phyloP scores from a whole-genome alignment of 2,329 filamentous ascomycete genomes.

The Aureobasidium sp. region DNA sequence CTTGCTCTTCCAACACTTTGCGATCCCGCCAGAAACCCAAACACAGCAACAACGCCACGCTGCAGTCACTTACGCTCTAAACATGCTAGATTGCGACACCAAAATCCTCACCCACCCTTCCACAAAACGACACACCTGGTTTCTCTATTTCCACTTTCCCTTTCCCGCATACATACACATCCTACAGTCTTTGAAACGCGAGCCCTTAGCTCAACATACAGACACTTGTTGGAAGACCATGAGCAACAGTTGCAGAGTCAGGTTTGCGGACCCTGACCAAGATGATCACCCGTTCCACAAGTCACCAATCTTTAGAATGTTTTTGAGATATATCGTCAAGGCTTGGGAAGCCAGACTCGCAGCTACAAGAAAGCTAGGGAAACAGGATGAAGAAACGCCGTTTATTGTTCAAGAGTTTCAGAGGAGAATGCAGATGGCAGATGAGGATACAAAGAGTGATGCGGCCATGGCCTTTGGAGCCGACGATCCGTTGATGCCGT shows the following conservation, averaged over 20 bases:
- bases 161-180: slow-evolving; percentile 44
- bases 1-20: slow-evolving; percentile 42
- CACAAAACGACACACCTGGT: slow-evolving; percentile 38
- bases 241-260: slow-evolving; percentile 39
- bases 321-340: slow-evolving; percentile 53
- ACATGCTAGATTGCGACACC: slow-evolving; percentile 43
- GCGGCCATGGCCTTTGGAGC: not conserved
- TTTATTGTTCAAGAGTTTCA: not conserved
- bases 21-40: slow-evolving; percentile 16
- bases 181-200: slow-evolving; percentile 35
- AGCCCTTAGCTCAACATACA: slow-evolving; percentile 32
- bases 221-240: slow-evolving; percentile 39
- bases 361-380: not conserved
- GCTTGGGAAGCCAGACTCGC: slow-evolving; percentile 51
- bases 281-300: slow-evolving; percentile 22
- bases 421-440: not conserved
- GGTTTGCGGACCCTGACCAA: slow-evolving; percentile 22
- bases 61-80: slow-evolving; percentile 29
- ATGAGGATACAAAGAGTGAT: not conserved
- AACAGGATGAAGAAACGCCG: not conserved
- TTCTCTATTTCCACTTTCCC: slow-evolving; percentile 40
- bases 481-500: not conserved
- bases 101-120: slow-evolving; percentile 37
- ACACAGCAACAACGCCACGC: slow-evolving; percentile 23
- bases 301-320: slow-evolving; percentile 28